Evolutionary conservation across 2,329 filamentous ascomycete genomes (phyloP).

Genomic region (Pseudogymnoascus sp.): DNA sequence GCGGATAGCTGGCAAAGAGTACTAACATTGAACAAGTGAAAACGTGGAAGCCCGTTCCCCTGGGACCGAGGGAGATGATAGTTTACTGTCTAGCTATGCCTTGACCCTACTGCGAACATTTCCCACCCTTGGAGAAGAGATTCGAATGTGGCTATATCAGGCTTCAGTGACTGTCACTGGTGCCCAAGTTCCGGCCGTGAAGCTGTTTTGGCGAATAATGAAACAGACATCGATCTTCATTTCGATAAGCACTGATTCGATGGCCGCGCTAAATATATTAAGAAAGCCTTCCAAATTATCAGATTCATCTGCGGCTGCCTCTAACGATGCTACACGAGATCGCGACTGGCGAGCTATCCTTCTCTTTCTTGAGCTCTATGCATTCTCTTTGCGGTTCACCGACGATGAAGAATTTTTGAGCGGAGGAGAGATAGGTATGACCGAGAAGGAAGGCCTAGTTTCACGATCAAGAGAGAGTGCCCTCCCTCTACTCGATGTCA

Average conservation of each 20-base stretch:
- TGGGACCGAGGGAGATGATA: conserved; percentile 44
- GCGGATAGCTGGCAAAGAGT: neutral
- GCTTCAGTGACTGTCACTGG: conserved; percentile 37
- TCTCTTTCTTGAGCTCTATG: conserved; percentile 88
- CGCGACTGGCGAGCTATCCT: conserved; percentile 79
- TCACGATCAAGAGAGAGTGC: conserved; percentile 53
- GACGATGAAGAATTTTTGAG: conserved; percentile 94
- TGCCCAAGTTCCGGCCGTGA: conserved; percentile 53
- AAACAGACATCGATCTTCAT: conserved; percentile 48
- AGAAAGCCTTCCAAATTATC: conserved; percentile 17
- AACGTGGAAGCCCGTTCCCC: conserved; percentile 19
- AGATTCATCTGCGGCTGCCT: neutral
- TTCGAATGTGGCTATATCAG: conserved; percentile 87
- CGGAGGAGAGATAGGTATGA: conserved; percentile 36
- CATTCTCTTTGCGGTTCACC: conserved; percentile 82
- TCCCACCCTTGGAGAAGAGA: conserved; percentile 71
- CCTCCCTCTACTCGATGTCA: conserved; percentile 62
- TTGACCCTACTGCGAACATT: conserved; percentile 80
- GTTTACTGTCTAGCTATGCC: conserved; percentile 74
- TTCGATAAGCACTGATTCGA: conserved; percentile 47
- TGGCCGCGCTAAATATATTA: conserved; percentile 46
- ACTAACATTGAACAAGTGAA: conserved; percentile 20
- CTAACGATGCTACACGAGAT: conserved; percentile 20
- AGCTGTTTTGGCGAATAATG: conserved; percentile 74
- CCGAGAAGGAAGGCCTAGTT: conserved; percentile 33